phyloP scores from a whole-genome alignment of 1,284 basidiomycete species.

The Rhizopogon parksii region DNA sequence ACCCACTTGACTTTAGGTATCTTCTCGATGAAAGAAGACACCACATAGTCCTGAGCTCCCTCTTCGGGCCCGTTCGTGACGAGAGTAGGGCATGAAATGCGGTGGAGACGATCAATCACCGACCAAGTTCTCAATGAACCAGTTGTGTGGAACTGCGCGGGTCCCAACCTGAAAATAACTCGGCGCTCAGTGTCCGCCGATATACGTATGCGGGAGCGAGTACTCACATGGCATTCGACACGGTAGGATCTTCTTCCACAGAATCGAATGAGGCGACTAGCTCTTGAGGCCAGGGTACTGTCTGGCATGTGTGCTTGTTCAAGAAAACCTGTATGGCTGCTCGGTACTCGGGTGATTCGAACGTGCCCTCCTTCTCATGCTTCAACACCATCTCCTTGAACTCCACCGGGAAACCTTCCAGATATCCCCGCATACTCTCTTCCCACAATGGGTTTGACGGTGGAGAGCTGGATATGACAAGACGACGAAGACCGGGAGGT shows the following conservation, averaged over 20 bases:
- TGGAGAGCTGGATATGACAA: constrained; percentile 20
- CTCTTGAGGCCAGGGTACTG: constrained; percentile 20
- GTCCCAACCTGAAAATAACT: constrained; percentile 25
- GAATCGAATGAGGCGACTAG: constrained; percentile 18
- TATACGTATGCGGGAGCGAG: no score
- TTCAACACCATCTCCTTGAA: constrained; percentile 15
- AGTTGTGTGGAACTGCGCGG: constrained; percentile 23
- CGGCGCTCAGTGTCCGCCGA: no score
- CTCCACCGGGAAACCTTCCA: constrained; percentile 17
- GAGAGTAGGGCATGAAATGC: constrained; percentile 27
- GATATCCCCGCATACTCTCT: constrained; percentile 11
- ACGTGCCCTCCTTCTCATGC: constrained; percentile 24
- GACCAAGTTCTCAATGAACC: constrained; percentile 30
- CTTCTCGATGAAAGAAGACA: constrained; percentile 25
- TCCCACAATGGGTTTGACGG: constrained; percentile 19
- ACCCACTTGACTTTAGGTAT: constrained; percentile 29
- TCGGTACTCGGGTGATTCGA: constrained; percentile 19
- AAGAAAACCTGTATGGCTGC: constrained; percentile 17
- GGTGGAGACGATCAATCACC: constrained; percentile 24
- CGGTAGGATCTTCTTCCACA: constrained; percentile 20
- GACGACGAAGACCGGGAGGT: neutral
- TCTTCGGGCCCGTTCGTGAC: constrained; percentile 29
- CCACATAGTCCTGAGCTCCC: constrained; percentile 21
- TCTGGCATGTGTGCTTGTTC: constrained; percentile 16
- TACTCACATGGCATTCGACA: constrained; percentile 20